A percentile compares a stretch with the other conserved stretches of the same genome.
These are phyloP conservation scores for Austroboletus niveus DNA, from an alignment of 1,284 basidiomycete genomes.

Conservation along the genomic window DNA sequence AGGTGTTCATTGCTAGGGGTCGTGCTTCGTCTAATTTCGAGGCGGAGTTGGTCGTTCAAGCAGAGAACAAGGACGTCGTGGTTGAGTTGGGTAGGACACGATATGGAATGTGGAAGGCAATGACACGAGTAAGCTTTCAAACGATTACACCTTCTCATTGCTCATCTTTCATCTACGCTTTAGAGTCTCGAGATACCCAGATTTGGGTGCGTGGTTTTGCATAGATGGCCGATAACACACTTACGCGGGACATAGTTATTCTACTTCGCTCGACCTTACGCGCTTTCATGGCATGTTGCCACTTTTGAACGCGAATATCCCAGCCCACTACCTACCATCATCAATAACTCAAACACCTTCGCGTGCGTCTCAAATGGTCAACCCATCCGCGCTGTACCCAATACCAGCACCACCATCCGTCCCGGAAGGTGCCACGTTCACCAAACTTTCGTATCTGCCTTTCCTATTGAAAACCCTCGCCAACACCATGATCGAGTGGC, in stretches of 20 bases:
- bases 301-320: slow-evolving; percentile 69
- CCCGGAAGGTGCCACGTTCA: slow-evolving; percentile 51
- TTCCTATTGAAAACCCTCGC: slow-evolving; percentile 85
- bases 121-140: slow-evolving; percentile 59
- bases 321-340: slow-evolving; percentile 47
- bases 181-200: slow-evolving; percentile 80
- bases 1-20: slow-evolving; percentile 48
- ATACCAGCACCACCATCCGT: slow-evolving; percentile 39
- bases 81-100: slow-evolving; percentile 78
- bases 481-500: slow-evolving; percentile 80
- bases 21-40: background rate
- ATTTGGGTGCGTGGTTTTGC: slow-evolving; percentile 55
- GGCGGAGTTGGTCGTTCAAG: background rate
- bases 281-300: slow-evolving; percentile 70
- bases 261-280: slow-evolving; percentile 83
- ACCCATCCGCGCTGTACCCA: slow-evolving; percentile 47
- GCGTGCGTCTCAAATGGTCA: slow-evolving; percentile 44
- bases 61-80: slow-evolving; percentile 38
- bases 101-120: slow-evolving; percentile 85
- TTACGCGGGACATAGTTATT: slow-evolving; percentile 50
- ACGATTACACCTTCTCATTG: background rate
- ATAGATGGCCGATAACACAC: background rate
- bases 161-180: slow-evolving; percentile 6
- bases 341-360: slow-evolving; percentile 33
- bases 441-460: slow-evolving; percentile 79